Conservation (phyloP, 2,329 filamentous ascomycete species). For the Verticillium albo-atrum region DNA sequence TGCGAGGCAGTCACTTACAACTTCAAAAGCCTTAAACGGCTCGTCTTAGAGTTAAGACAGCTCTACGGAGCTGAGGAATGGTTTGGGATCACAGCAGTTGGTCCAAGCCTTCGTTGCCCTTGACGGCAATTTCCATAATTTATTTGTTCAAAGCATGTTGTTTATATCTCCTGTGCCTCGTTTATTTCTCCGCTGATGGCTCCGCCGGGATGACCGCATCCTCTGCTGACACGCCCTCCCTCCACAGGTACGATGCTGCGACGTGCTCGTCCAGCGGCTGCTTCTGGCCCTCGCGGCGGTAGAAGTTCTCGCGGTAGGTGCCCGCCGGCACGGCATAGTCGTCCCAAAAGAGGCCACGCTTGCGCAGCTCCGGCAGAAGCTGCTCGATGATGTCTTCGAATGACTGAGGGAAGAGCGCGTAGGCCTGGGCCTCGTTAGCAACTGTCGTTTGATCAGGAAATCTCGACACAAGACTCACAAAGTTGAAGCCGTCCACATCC, state of each 20-base stretch:
- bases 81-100: not conserved
- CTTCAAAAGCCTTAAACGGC: not conserved
- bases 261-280: slow-evolving; percentile 48
- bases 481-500: slow-evolving; percentile 72
- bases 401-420: slow-evolving; percentile 61
- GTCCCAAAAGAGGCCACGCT: slow-evolving; percentile 53
- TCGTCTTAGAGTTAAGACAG: not conserved
- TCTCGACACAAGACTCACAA: slow-evolving; percentile 43
- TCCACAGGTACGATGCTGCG: slow-evolving; percentile 44
- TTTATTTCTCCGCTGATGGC: not conserved
- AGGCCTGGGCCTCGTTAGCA: slow-evolving; percentile 38
- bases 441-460: not conserved
- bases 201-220: slow-evolving; percentile 20
- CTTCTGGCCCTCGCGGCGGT: slow-evolving; percentile 42
- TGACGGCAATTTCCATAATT: not conserved
- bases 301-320: slow-evolving; percentile 59
- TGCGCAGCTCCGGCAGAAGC: slow-evolving; percentile 58
- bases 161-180: not conserved
- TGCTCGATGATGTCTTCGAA: slow-evolving; percentile 66
- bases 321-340: slow-evolving; percentile 50
- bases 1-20: not conserved
- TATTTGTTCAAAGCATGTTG: not conserved
- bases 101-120: not conserved
- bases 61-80: not conserved
- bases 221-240: slow-evolving; percentile 20